phyloP scores from a whole-genome alignment of 208 protist species.

The Wallacemonas collosoma region DNA sequence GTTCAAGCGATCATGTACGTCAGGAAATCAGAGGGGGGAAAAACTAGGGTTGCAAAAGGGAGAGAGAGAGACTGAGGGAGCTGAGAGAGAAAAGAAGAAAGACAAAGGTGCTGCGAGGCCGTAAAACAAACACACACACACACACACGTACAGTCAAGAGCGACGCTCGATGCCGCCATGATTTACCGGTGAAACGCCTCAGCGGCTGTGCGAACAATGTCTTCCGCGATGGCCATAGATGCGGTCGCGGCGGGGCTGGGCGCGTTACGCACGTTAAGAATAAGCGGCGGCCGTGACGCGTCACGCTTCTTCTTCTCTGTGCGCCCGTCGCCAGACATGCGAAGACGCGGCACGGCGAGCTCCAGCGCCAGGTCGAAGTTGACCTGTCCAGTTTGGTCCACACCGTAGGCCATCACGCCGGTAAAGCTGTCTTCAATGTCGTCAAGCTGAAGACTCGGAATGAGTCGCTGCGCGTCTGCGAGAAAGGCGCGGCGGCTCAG shows the following conservation, averaged over 20 bases:
- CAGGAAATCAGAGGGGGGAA: too few relatives aligned
- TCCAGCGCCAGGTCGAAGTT: slow-evolving; percentile 45
- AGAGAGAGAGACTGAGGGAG: too few relatives aligned
- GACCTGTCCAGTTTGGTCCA: slow-evolving; percentile 26
- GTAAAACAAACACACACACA: neutral
- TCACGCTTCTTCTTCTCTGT: neutral
- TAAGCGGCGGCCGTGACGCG: slow-evolving; percentile 18
- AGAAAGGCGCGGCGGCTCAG: slow-evolving; percentile 37
- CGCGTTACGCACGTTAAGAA: slow-evolving; percentile 71
- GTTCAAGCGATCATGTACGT: too few relatives aligned
- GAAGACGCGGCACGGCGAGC: slow-evolving; percentile 29
- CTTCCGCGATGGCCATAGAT: slow-evolving; percentile 68
- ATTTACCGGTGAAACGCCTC: slow-evolving; percentile 36
- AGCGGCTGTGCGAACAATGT: slow-evolving; percentile 41
- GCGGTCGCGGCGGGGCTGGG: slow-evolving; percentile 69
- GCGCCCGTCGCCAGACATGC: slow-evolving; percentile 17
- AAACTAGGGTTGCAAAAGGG: too few relatives aligned
- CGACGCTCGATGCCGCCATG: too few relatives aligned
- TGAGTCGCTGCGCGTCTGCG: slow-evolving; percentile 30
- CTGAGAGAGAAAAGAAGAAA: slow-evolving; percentile 1
- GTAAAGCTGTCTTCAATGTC: slow-evolving; percentile 46
- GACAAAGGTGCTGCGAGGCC: neutral
- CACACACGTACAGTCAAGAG: too few relatives aligned
- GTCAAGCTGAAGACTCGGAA: slow-evolving; percentile 35
- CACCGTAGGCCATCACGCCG: slow-evolving; percentile 52